phyloP scores from a whole-genome alignment of 2,329 filamentous ascomycete genomes.

The Diaporthe helianthi region DNA sequence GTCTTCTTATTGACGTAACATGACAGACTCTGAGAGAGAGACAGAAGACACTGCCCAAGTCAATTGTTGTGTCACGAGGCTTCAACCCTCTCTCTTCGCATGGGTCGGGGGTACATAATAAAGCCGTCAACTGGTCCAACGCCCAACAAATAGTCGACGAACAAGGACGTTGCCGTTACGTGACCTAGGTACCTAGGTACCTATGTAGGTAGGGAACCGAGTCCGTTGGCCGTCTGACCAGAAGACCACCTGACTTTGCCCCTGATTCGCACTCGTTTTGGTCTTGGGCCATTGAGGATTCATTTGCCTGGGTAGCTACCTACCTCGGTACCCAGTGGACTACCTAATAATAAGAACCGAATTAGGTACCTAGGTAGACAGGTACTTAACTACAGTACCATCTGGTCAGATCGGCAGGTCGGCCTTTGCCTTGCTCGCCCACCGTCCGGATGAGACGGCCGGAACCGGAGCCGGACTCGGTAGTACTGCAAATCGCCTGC shows the following conservation, averaged over 20 bases:
- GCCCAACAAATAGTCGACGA: conserved; percentile 6
- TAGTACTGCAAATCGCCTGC: background rate
- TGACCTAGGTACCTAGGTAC: background rate
- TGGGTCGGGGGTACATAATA: conserved; percentile 14
- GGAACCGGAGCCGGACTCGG: conserved; percentile 14
- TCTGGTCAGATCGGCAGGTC: background rate
- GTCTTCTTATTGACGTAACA: conserved; percentile 4
- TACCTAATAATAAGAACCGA: too few species aligned
- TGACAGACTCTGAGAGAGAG: conserved; percentile 17
- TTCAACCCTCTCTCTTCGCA: conserved; percentile 11
- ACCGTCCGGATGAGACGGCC: conserved; percentile 13
- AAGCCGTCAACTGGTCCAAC: background rate
- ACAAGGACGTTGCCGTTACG: conserved; percentile 15
- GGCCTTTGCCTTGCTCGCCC: background rate
- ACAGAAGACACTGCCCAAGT: conserved; percentile 13
- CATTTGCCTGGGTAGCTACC: background rate
- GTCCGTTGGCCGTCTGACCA: conserved; percentile 10
- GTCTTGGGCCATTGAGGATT: background rate
- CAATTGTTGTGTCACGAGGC: conserved; percentile 29
- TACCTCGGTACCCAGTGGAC: too few species aligned
- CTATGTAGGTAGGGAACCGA: background rate
- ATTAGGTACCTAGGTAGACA: too few species aligned
- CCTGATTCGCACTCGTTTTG: conserved; percentile 10
- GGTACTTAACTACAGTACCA: too few species aligned
- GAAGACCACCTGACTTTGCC: background rate